Conservation (phyloP, 1,284 basidiomycete genomes). For the Trametes polyzona region DNA sequence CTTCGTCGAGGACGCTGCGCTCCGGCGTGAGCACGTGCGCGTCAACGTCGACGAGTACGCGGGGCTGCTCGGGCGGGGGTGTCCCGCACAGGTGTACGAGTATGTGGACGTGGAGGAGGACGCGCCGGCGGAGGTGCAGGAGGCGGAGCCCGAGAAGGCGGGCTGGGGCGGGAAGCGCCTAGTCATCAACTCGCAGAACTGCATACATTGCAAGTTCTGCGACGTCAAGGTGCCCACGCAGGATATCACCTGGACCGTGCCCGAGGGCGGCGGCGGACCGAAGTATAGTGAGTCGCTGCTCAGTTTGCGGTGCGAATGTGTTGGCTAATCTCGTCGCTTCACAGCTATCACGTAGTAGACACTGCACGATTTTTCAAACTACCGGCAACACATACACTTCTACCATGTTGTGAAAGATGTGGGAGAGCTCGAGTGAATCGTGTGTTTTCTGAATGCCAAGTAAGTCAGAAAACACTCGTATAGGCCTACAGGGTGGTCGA, state of each 20-base stretch:
- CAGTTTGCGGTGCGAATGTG: background rate
- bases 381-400: no score
- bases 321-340: background rate
- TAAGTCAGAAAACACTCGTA: no score
- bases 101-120: constrained; percentile 78
- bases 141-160: constrained; percentile 44
- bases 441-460: no score
- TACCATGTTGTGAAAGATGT: no score
- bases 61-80: constrained; percentile 86
- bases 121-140: background rate
- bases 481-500: no score
- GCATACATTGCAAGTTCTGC: constrained; percentile 93
- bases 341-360: background rate
- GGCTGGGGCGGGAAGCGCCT: constrained; percentile 84
- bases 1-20: constrained; percentile 46
- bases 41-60: constrained; percentile 84
- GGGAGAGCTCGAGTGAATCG: no score
- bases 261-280: constrained; percentile 92
- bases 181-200: constrained; percentile 96
- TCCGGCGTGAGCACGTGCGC: constrained; percentile 67
- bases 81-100: constrained; percentile 97
- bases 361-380: no score
- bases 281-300: constrained; percentile 75
- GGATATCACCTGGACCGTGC: constrained; percentile 94
- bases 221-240: constrained; percentile 93